phyloP scores from a whole-genome alignment of 306 rosid genomes.

The Senna tora region DNA sequence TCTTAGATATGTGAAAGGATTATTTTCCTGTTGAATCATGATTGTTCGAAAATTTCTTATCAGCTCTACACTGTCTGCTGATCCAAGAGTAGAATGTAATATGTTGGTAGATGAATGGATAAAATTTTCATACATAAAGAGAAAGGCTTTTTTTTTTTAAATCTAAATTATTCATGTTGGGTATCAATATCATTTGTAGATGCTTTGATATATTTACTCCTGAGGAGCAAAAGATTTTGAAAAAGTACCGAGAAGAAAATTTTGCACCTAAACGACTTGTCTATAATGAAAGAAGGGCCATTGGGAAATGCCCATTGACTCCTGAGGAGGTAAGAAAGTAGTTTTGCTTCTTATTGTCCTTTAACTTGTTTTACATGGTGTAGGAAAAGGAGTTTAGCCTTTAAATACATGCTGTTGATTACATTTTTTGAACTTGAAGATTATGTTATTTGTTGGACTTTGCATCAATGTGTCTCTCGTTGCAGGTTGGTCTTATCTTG shows the following conservation, averaged over 20 bases:
- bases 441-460: constrained; percentile 26
- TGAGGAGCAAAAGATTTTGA: constrained; percentile 72
- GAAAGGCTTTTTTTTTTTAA: background rate
- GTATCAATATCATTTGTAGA: constrained; percentile 50
- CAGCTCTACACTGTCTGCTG: background rate
- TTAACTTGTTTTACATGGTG: constrained; percentile 30
- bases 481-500: constrained; percentile 91
- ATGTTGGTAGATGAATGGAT: constrained; percentile 20
- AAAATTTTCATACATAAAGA: background rate
- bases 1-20: background rate
- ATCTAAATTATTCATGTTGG: constrained; percentile 15
- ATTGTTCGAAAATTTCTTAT: constrained; percentile 8
- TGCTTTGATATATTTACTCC: constrained; percentile 85
- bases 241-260: constrained; percentile 78
- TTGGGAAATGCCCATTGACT: constrained; percentile 96
- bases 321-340: constrained; percentile 85
- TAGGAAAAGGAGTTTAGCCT: background rate
- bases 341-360: constrained; percentile 25
- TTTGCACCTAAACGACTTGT: constrained; percentile 85
- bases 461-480: background rate
- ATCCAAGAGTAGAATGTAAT: constrained; percentile 26
- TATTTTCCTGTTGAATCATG: constrained; percentile 19
- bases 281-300: constrained; percentile 87
- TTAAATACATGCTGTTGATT: constrained; percentile 22
- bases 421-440: constrained; percentile 21